phyloP scores from a whole-genome alignment of 345 rosid genomes.

The Brassica incana region DNA sequence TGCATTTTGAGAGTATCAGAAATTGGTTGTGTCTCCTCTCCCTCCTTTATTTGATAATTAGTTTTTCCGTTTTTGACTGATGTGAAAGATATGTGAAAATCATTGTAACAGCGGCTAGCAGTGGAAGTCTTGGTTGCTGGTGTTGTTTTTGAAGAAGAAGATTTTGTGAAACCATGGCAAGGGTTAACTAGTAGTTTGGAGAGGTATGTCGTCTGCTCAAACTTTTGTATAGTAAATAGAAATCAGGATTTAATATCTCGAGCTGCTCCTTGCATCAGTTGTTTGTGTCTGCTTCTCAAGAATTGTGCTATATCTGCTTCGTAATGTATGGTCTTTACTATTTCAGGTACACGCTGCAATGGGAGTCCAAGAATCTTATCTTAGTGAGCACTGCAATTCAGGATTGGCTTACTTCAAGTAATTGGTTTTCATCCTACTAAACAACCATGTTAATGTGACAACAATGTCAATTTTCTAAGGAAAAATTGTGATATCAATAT shows the following conservation, averaged over 20 bases:
- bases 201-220: constrained; percentile 49
- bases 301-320: background rate
- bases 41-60: background rate
- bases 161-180: constrained; percentile 89
- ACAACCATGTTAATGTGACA: constrained; percentile 13
- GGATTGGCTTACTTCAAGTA: constrained; percentile 99
- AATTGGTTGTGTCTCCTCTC: background rate
- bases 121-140: constrained; percentile 88
- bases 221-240: background rate
- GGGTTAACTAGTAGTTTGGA: constrained; percentile 75
- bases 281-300: background rate
- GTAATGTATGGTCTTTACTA: background rate
- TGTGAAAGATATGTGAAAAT: constrained; percentile 6
- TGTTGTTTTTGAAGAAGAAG: constrained; percentile 66
- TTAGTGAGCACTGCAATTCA: constrained; percentile 96
- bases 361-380: constrained; percentile 89
- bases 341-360: constrained; percentile 78
- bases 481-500: constrained; percentile 19
- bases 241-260: constrained; percentile 10
- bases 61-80: constrained; percentile 3
- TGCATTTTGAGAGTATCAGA: constrained; percentile 1
- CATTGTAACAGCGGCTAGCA: constrained; percentile 69
- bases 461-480: background rate
- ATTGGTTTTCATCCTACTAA: constrained; percentile 34
- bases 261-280: background rate